phyloP scores from a whole-genome alignment of 108 stramenopile genomes.

The Asterionellopsis glacialis region DNA sequence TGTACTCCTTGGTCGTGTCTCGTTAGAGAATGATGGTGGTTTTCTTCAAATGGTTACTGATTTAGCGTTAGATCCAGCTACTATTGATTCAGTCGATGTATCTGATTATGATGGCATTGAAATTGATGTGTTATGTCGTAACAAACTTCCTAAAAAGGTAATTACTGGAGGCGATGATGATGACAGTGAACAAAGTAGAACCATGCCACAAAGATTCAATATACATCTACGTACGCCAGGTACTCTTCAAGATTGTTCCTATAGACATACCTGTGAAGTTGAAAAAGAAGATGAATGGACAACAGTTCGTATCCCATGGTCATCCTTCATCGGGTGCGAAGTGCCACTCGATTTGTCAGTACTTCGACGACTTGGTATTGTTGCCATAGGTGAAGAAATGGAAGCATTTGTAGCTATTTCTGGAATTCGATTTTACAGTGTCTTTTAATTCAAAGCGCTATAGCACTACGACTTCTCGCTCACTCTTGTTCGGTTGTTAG shows the following conservation, averaged over 20 bases:
- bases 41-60: conserved; percentile 83
- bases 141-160: conserved; percentile 13
- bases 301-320: conserved; percentile 58
- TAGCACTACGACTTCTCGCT: no score
- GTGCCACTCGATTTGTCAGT: conserved; percentile 33
- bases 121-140: conserved; percentile 60
- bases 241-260: conserved; percentile 49
- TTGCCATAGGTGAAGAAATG: conserved; percentile 65
- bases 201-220: conserved; percentile 4
- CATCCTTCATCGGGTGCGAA: conserved; percentile 46
- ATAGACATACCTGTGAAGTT: conserved; percentile 44
- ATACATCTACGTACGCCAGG: conserved; percentile 44
- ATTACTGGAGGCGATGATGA: not conserved
- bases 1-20: conserved; percentile 55
- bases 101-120: conserved; percentile 66
- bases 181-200: not conserved
- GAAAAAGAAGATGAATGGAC: conserved; percentile 39
- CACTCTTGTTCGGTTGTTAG: no score
- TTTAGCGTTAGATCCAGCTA: conserved; percentile 47
- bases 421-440: conserved; percentile 46
- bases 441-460: not conserved
- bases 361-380: conserved; percentile 51
- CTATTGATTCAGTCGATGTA: conserved; percentile 49
- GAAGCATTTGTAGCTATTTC: conserved; percentile 51
- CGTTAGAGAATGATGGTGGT: conserved; percentile 59